Evolutionary conservation across 345 rosid genomes (phyloP).

Genomic region (Salix koriyanagi): DNA sequence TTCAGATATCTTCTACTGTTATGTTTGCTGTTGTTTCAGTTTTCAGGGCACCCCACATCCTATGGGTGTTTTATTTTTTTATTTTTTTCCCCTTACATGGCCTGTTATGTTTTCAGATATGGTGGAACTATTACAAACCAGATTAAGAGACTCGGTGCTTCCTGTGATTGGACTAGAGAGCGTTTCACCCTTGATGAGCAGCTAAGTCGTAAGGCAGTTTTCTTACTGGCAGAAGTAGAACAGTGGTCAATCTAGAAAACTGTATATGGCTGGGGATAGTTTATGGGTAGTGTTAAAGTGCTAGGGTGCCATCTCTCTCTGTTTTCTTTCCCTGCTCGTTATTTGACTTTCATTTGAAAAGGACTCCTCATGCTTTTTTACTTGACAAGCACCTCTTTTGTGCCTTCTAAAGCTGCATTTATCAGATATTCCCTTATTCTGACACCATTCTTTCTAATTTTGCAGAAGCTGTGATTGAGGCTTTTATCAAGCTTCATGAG

Average conservation of each 20-base stretch:
- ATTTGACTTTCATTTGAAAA: not conserved
- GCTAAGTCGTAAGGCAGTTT: conserved; percentile 91
- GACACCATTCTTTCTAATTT: conserved; percentile 18
- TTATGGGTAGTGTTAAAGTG: not conserved
- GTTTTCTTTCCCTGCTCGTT: not conserved
- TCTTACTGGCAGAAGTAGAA: conserved; percentile 27
- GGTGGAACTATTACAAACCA: conserved; percentile 93
- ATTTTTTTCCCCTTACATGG: not conserved
- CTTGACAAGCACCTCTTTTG: not conserved
- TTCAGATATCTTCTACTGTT: no score
- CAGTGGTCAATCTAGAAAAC: conserved; percentile 4
- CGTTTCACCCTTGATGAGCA: conserved; percentile 93
- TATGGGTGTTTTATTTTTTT: not conserved
- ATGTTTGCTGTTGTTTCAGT: not conserved
- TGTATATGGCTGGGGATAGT: not conserved
- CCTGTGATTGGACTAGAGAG: conserved; percentile 97
- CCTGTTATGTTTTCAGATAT: conserved; percentile 47
- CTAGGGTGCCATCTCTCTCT: not conserved
- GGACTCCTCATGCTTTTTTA: not conserved
- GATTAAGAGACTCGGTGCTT: conserved; percentile 96
- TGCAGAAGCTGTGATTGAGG: conserved; percentile 89
- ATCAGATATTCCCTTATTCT: conserved; percentile 15
- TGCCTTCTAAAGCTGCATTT: not conserved
- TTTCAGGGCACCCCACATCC: not conserved
- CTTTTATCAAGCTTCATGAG: conserved; percentile 84